These are phyloP conservation scores for Peribolospora baueri DNA, from an alignment of 768 basidiomycete species.

Conservation along the genomic window DNA sequence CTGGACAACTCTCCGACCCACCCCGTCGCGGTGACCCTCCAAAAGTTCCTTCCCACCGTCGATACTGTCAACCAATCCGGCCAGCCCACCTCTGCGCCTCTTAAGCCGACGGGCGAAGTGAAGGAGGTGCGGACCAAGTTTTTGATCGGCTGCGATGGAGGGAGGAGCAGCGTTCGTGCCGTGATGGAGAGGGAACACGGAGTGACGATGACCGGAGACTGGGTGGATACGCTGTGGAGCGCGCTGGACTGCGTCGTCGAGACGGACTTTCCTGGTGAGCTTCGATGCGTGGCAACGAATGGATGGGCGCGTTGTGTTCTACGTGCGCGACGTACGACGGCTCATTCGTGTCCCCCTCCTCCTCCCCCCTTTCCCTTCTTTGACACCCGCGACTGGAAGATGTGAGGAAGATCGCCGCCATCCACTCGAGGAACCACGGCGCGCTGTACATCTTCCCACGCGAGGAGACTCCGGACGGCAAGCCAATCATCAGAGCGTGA, in stretches of 20 bases:
- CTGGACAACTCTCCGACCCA: slow-evolving; percentile 4
- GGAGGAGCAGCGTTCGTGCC: slow-evolving; percentile 5
- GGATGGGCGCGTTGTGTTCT: too few relatives aligned
- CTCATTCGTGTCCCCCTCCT: too few relatives aligned
- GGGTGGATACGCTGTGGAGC: slow-evolving; percentile 6
- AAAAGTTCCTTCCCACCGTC: neutral
- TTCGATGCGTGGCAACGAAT: too few relatives aligned
- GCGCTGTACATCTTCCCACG: slow-evolving; percentile 9
- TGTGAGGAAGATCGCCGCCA: slow-evolving; percentile 10
- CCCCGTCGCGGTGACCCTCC: neutral
- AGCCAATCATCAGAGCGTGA: slow-evolving; percentile 3
- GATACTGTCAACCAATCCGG: too few relatives aligned
- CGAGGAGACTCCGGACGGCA: slow-evolving; percentile 8
- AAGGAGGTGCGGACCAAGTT: slow-evolving; percentile 6
- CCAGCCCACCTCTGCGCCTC: too few relatives aligned
- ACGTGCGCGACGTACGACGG: too few relatives aligned
- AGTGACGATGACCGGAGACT: slow-evolving; percentile 4
- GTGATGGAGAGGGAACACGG: slow-evolving; percentile 3
- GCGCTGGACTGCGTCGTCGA: slow-evolving; percentile 9
- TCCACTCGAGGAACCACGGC: slow-evolving; percentile 3
- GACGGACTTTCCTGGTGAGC: slow-evolving; percentile 7
- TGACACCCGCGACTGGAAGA: neutral
- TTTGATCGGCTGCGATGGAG: slow-evolving; percentile 8
- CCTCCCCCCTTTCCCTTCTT: too few relatives aligned
- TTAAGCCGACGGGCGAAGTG: neutral